Evolutionary conservation across 2,329 filamentous ascomycete genomes (phyloP).

Genomic region (Sporothrix pseudoabietina): DNA sequence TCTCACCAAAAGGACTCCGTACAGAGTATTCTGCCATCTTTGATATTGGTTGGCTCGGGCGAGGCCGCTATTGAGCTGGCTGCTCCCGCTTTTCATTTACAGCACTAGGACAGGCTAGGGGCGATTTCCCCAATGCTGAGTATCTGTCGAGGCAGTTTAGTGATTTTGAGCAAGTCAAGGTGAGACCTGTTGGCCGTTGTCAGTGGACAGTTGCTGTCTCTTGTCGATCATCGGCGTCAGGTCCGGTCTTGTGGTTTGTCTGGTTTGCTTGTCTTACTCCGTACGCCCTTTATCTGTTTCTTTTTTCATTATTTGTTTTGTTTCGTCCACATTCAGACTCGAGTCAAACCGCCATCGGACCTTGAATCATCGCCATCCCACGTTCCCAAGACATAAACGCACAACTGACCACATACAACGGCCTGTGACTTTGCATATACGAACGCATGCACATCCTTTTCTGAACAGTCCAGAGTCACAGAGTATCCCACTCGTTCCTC

Average conservation of each 20-base stretch:
- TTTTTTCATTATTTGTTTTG: slow-evolving; percentile 6
- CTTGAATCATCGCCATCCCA: neutral
- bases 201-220: neutral
- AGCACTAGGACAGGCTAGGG: neutral
- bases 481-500: neutral
- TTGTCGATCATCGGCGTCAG: neutral
- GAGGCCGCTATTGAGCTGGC: slow-evolving; percentile 20
- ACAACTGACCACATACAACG: neutral
- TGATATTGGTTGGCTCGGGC: slow-evolving; percentile 14
- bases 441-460: neutral
- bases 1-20: neutral
- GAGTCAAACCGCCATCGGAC: neutral
- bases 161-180: neutral
- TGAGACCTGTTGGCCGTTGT: neutral
- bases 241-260: neutral
- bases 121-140: neutral
- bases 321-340: neutral
- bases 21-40: neutral
- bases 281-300: neutral
- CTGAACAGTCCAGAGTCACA: neutral
- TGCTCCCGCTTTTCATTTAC: slow-evolving; percentile 5
- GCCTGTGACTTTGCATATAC: neutral
- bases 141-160: neutral
- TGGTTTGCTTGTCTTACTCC: neutral
- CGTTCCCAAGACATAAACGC: neutral